phyloP scores from a whole-genome alignment of 2,329 filamentous ascomycete genomes.

The Talaromyces pinophilus region DNA sequence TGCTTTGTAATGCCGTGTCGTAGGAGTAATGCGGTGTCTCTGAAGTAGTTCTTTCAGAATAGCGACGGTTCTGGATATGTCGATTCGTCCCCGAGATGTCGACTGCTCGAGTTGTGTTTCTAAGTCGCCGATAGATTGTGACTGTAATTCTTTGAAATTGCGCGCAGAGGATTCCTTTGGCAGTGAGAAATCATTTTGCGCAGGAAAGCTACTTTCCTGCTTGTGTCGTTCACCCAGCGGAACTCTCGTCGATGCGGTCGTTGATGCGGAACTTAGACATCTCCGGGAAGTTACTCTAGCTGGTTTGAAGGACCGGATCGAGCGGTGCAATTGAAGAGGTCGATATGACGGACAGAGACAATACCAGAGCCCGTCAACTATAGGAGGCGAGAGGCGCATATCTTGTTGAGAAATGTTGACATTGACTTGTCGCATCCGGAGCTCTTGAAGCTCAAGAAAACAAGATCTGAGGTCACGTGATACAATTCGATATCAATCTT shows the following conservation, averaged over 20 bases:
- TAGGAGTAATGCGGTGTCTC: constrained; percentile 40
- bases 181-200: background rate
- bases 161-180: background rate
- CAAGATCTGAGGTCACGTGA: background rate
- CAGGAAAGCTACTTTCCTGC: background rate
- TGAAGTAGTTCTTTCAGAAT: constrained; percentile 43
- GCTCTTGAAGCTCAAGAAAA: background rate
- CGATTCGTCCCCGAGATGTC: constrained; percentile 29
- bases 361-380: constrained; percentile 45
- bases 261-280: constrained; percentile 13
- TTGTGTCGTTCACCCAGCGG: constrained; percentile 1
- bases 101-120: constrained; percentile 35
- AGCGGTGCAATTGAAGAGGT: constrained; percentile 26
- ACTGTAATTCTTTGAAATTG: background rate
- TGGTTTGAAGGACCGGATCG: constrained; percentile 22
- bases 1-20: constrained; percentile 63
- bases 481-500: background rate
- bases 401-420: constrained; percentile 21
- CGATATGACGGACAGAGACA: constrained; percentile 44
- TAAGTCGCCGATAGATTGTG: constrained; percentile 27
- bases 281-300: constrained; percentile 23
- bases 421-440: background rate
- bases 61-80: constrained; percentile 32
- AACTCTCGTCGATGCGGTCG: background rate
- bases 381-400: constrained; percentile 26